Evolutionary conservation across 2,329 filamentous ascomycete genomes (phyloP), one percentile per base, ranked within the genome.

Genomic region (Cercospora canescens): DNA sequence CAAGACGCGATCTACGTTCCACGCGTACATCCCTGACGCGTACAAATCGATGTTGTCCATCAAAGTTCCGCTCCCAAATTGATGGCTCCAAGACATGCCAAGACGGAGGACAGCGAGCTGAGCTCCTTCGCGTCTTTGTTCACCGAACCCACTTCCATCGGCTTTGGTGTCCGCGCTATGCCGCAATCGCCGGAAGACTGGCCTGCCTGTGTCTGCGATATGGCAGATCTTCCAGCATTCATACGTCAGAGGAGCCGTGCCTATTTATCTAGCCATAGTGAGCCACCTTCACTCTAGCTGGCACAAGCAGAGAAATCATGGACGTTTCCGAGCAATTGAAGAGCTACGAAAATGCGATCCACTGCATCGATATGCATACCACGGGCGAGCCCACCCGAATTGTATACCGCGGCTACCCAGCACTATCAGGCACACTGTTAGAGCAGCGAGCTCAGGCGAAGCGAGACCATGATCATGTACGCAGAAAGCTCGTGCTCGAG

Each of bases 341-440:
- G 18, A 59, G n/a, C 18, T 50, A 30, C n/a, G 9, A 55, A 8
- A 50, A 45, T 26, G 65, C 64, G 28, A 63, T 66, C 28, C 35
- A 60, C 18, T 66, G 63, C 57, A 56, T 71, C 11, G 68, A 71
- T 18, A 70, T 69, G 81, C 83, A 85, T 73, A 84, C 83, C 2
- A 79, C 80, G 18, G 83, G 83, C 16, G 82, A 85, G 65, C 81
- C 83, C 24, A 82, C 82, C 7, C 77, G 83, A 24, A 84, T 85
- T 60, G 69, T 85, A 12, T 77, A 78, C 59, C 65, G 74, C 8
- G 70, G 70, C 35, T 70, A 66, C 35, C 67, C 69, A 37, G 41
- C 69, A 9, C 63, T 70, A 6, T 62, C 68, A 3, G 80, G 80
- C 24, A 79, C 80, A 0, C 76, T 84, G 0, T 74, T 82, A 0